A percentile compares a stretch with the other conserved stretches of the same genome.
Evolutionary conservation across 768 basidiomycete species (phyloP).

Genomic region (Lepiota subincarnata): DNA sequence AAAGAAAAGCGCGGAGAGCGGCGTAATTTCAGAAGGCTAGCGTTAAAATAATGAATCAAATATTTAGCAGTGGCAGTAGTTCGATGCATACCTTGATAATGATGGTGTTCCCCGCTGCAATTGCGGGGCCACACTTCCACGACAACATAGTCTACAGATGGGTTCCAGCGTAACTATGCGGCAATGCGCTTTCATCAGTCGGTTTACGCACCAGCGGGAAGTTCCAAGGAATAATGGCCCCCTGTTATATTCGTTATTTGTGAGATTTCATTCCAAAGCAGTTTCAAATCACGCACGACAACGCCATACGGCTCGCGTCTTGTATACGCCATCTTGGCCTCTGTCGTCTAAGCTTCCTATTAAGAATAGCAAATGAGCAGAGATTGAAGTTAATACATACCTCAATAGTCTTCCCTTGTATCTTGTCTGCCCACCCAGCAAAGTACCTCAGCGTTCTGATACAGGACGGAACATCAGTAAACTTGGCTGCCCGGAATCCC

Average conservation of each 20-base stretch:
- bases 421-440: conserved; percentile 89
- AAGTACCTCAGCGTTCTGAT: conserved; percentile 68
- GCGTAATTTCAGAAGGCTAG: conserved; percentile 68
- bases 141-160: conserved; percentile 40
- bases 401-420: conserved; percentile 72
- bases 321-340: conserved; percentile 60
- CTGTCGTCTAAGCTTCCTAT: conserved; percentile 35
- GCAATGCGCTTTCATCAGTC: not conserved
- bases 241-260: conserved; percentile 16
- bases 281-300: conserved; percentile 22
- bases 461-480: conserved; percentile 44
- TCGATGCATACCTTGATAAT: conserved; percentile 48
- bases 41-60: not conserved
- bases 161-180: not conserved
- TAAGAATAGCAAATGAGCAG: no score
- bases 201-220: conserved; percentile 29
- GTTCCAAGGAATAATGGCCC: conserved; percentile 66
- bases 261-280: no score
- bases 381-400: conserved; percentile 14
- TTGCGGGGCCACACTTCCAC: conserved; percentile 73
- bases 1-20: conserved; percentile 56
- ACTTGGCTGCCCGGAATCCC: conserved; percentile 45
- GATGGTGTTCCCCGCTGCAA: conserved; percentile 72
- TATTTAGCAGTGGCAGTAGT: not conserved
- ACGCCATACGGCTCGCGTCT: conserved; percentile 64